Evolutionary conservation across 2,329 filamentous ascomycete genomes (phyloP).

Genomic region (Paraphoma sp.): DNA sequence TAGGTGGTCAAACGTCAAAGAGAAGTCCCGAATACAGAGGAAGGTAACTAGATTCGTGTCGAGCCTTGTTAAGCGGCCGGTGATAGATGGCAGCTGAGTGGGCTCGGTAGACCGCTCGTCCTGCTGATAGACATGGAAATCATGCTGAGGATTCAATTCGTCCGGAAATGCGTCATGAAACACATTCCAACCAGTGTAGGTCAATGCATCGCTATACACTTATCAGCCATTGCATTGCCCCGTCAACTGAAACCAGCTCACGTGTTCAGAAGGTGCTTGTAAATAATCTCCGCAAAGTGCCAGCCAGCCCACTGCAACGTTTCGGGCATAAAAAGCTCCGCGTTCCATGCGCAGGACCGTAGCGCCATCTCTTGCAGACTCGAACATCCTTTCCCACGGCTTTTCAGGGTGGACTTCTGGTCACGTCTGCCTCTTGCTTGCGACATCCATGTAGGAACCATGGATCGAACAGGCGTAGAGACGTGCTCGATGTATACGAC

Average conservation of each 20-base stretch:
- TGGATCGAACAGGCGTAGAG: slow-evolving; percentile 16
- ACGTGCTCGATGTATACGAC: slow-evolving; percentile 25
- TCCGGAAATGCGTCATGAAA: slow-evolving; percentile 26
- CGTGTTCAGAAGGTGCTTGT: slow-evolving; percentile 18
- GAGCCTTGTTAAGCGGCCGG: slow-evolving; percentile 16
- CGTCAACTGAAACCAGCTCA: not conserved
- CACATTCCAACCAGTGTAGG: slow-evolving; percentile 21
- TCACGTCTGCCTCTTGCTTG: slow-evolving; percentile 17
- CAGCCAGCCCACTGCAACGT: slow-evolving; percentile 26
- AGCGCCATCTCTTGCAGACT: slow-evolving; percentile 24
- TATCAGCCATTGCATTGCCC: not conserved
- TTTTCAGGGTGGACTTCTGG: slow-evolving; percentile 13
- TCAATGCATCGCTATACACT: slow-evolving; percentile 17
- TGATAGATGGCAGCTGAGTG: slow-evolving; percentile 19
- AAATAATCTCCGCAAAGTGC: slow-evolving; percentile 24
- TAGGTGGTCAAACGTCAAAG: slow-evolving; percentile 18
- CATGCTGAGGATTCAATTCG: slow-evolving; percentile 17
- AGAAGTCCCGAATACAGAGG: slow-evolving; percentile 20
- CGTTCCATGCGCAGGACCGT: slow-evolving; percentile 24
- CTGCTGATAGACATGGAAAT: slow-evolving; percentile 12
- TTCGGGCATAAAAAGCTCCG: slow-evolving; percentile 19
- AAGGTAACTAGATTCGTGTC: slow-evolving; percentile 20
- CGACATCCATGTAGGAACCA: slow-evolving; percentile 24
- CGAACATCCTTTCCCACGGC: slow-evolving; percentile 15
- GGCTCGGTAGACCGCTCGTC: not conserved